Evolutionary conservation across 2,329 filamentous ascomycete species (phyloP).

Genomic region (Chaetomium globosum): DNA sequence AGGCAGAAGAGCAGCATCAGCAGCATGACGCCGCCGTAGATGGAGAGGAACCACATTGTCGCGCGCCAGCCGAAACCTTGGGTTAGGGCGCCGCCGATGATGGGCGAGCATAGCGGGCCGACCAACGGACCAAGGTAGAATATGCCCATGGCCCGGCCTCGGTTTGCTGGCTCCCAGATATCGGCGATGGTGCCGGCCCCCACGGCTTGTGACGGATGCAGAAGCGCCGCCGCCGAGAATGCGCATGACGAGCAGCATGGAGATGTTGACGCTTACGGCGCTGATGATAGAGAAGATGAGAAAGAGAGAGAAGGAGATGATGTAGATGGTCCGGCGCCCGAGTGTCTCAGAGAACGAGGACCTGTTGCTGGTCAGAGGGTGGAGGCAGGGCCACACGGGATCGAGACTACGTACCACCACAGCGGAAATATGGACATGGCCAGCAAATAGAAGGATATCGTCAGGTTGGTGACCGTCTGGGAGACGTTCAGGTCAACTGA

Average conservation of each 20-base stretch:
- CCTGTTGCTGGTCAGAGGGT: slow-evolving; percentile 33
- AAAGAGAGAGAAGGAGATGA: slow-evolving; percentile 73
- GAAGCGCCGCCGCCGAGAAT: slow-evolving; percentile 74
- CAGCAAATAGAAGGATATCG: slow-evolving; percentile 79
- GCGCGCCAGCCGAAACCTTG: slow-evolving; percentile 72
- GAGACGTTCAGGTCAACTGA: slow-evolving; percentile 63
- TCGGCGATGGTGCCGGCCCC: slow-evolving; percentile 83
- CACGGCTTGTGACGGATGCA: slow-evolving; percentile 78
- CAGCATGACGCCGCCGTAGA: slow-evolving; percentile 65
- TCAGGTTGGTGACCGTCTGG: slow-evolving; percentile 70
- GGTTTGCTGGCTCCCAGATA: slow-evolving; percentile 72
- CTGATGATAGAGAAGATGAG: slow-evolving; percentile 69
- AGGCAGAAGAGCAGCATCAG: slow-evolving; percentile 62
- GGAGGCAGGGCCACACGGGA: neutral
- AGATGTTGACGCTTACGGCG: slow-evolving; percentile 69
- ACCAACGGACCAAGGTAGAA: slow-evolving; percentile 80
- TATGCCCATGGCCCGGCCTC: slow-evolving; percentile 77
- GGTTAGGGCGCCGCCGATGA: slow-evolving; percentile 74
- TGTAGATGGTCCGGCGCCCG: slow-evolving; percentile 76
- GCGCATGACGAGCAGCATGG: slow-evolving; percentile 77
- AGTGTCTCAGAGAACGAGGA: slow-evolving; percentile 74
- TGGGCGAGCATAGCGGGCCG: slow-evolving; percentile 74
- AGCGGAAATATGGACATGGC: slow-evolving; percentile 81
- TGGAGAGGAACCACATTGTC: slow-evolving; percentile 75
- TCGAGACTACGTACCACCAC: slow-evolving; percentile 63